Evolutionary conservation across 1,284 basidiomycete genomes (phyloP), one percentile per base, ranked within the genome.

Genomic region (Puccinia polysora): DNA sequence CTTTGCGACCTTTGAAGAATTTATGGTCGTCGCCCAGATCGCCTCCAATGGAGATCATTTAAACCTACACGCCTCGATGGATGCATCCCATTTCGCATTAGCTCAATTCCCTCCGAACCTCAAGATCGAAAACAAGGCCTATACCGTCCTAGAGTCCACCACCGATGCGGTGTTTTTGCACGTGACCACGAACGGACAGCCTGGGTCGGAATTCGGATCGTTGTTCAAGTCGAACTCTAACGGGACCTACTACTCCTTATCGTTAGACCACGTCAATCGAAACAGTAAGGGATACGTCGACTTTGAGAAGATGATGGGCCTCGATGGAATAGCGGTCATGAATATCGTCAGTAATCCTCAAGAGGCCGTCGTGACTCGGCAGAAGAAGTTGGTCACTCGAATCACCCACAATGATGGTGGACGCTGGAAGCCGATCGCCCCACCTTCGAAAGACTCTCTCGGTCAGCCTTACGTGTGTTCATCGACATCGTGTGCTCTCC

Each of bases 321-420:
- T 98, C 60, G 94, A 98, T 80, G 95, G 95, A 0, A 95, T 98
- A 75, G 93, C 93, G 6, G 81, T 99, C 53, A 86, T 94, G 76
- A 98, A 98, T 78, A 80, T 97, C 40, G 91, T 98, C 2, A 81
- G 86, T 15, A 96, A 98, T 78, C 84, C 91, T 0, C 82, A 84
- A 0, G 87, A 90, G 65, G 91, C 91, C 0, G 82, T 83, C 1
- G 78, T 96, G 3, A 86, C 86, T 2, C 86, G 88, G 4, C 81
- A 80, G 56, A 98, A 98, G 83, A 82, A 85, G 73, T 80, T 98
- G 12, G 89, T 91, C 81, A 88, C 87, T 2, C 82, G 88, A 69
- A 97, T 99, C 76, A 97, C 93, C 1, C 93, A 97, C 80, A 99
- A 98, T 77, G 96, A 99, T 80, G 93, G 89, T 73, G 88, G 92